These are phyloP conservation scores for Blepharisma japonicum DNA, from an alignment of 73 alveolate species.

Conservation along the genomic window DNA sequence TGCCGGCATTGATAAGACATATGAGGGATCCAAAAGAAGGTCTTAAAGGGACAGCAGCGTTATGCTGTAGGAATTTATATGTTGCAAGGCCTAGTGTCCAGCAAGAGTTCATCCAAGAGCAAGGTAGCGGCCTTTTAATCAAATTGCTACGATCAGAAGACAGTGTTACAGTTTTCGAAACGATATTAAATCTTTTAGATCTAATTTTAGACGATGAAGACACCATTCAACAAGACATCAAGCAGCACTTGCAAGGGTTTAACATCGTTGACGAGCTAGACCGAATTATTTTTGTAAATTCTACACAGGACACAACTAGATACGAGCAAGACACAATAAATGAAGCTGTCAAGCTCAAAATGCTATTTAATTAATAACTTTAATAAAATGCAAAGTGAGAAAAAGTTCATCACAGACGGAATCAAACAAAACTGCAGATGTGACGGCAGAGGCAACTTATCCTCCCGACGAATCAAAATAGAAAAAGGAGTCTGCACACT, in stretches of 20 bases:
- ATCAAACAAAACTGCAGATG: background rate
- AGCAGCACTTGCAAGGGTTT: background rate
- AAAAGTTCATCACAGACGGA: slow-evolving; percentile 14
- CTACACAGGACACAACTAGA: background rate
- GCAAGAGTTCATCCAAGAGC: background rate
- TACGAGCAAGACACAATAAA: slow-evolving; percentile 28
- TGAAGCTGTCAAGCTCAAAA: slow-evolving; percentile 6
- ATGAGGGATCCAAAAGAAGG: slow-evolving; percentile 28
- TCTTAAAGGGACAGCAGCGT: slow-evolving; percentile 21
- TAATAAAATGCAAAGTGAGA: background rate
- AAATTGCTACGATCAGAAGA: slow-evolving; percentile 5
- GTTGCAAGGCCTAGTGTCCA: slow-evolving; percentile 28
- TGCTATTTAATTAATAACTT: slow-evolving; percentile 4
- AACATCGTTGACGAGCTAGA: background rate
- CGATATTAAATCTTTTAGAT: slow-evolving; percentile 17
- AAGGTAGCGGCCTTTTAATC: background rate
- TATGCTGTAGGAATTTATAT: slow-evolving; percentile 14
- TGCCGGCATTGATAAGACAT: background rate
- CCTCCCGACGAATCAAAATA: slow-evolving; percentile 5
- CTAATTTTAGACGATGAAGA: slow-evolving; percentile 7
- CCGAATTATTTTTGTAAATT: background rate
- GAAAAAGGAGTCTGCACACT: background rate
- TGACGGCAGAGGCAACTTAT: slow-evolving; percentile 2
- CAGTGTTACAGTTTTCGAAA: slow-evolving; percentile 10
- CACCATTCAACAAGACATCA: background rate